Evolutionary conservation across 2,329 filamentous ascomycete genomes (phyloP), one percentile per base, ranked within the genome.

Genomic region (Stagonosporopsis tanaceti): DNA sequence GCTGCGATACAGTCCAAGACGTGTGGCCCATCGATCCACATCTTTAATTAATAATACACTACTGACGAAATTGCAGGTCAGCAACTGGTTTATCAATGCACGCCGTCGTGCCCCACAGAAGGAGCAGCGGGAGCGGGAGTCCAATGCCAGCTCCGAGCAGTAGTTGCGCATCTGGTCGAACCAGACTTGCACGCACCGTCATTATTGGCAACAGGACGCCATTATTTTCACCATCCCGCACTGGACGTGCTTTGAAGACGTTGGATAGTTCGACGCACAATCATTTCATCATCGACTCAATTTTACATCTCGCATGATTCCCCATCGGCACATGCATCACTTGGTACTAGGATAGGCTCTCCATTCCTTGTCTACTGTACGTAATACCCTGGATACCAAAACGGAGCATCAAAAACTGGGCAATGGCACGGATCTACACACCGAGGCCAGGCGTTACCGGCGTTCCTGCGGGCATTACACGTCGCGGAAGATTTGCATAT

Each of bases 71-170:
- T 27, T 1, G 27, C 30, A 80, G 78, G 90, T 92, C 22, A 90
- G 87, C 60, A 92, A 92, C 76, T 92, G 89, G 89, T 92, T 91
- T 76, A 92, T 92, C 77, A 92, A 92, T 64, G 89, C 89, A 27
- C 84, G 89, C 51, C 83, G 89, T 54, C 86, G 89, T 35, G 62
- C 68, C 50, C 71, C 74, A 24, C 61, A 67, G 51, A 69, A 72
- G 46, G 69, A 73, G 53, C 63, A 67, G 35, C 65, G 67, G 24
- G 69, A 73, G 38, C 68, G 67, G 20, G 68, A 71, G 32, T 62
- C 55, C 28, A 63, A 67, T 30, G 61, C 58, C 17, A 54, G 44
- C 24, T 30, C 41, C 12, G 54, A 57, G 17, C 20, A 48, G 17
- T 53, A 48, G 38, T 15, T 6, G 12, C 1, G 6, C 15, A 6